phyloP scores from a whole-genome alignment of 2,329 filamentous ascomycete species.

The Colletotrichum zoysiae region DNA sequence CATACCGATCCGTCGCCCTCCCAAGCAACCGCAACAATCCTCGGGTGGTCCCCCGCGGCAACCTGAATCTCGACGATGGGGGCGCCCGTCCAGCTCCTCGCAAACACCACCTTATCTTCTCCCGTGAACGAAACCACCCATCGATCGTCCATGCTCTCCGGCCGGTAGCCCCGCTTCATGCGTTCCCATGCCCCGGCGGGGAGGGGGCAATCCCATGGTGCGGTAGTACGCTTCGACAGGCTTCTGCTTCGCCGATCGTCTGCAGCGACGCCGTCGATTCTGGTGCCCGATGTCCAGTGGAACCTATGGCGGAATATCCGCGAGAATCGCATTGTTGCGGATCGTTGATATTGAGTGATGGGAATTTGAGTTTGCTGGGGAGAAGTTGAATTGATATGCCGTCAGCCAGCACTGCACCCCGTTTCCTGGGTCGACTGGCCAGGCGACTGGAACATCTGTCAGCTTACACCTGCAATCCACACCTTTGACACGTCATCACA shows the following conservation, averaged over 20 bases:
- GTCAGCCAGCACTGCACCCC: not conserved
- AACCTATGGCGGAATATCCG: not conserved
- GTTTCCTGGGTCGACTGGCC: not conserved
- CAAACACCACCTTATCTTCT: slow-evolving; percentile 12
- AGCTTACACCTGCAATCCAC: not conserved
- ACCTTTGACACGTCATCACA: not conserved
- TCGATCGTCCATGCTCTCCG: slow-evolving; percentile 24
- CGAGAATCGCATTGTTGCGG: not conserved
- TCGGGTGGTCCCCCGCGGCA: not conserved
- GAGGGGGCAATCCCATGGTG: slow-evolving; percentile 13
- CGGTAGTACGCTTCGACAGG: slow-evolving; percentile 13
- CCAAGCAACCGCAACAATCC: not conserved
- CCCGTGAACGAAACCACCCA: slow-evolving; percentile 6
- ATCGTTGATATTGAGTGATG: not conserved
- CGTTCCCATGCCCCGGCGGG: slow-evolving; percentile 13
- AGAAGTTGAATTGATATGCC: not conserved
- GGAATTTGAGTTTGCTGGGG: not conserved
- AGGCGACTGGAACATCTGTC: not conserved
- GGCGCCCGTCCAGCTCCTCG: slow-evolving; percentile 20
- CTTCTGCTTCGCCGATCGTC: not conserved
- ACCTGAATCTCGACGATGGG: slow-evolving; percentile 19
- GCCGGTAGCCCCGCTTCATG: slow-evolving; percentile 23
- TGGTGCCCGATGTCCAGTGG: not conserved
- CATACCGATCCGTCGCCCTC: not conserved
- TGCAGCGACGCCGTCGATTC: not conserved